phyloP scores from a whole-genome alignment of 2,329 filamentous ascomycete genomes.

The Chrysoporthe deuterocubensis region DNA sequence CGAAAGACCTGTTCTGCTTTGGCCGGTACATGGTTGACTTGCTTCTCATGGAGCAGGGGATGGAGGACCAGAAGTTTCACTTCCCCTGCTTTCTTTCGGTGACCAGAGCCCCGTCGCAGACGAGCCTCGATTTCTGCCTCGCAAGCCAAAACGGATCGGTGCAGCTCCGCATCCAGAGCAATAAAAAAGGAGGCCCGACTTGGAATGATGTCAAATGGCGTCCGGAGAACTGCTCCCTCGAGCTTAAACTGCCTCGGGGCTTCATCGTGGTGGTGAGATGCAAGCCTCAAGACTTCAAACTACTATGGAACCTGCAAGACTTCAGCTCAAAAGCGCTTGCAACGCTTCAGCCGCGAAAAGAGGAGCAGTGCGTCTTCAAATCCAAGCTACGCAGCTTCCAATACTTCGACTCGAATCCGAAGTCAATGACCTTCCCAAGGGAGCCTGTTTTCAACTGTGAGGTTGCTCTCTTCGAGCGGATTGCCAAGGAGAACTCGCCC shows the following conservation, averaged over 20 bases:
- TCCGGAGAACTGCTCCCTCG: constrained; percentile 66
- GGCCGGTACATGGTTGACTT: constrained; percentile 76
- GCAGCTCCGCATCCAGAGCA: constrained; percentile 73
- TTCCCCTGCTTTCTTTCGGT: constrained; percentile 79
- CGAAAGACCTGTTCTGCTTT: constrained; percentile 74
- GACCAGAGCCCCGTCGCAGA: constrained; percentile 69
- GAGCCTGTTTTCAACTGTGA: constrained; percentile 75
- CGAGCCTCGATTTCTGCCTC: constrained; percentile 72
- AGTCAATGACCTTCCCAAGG: constrained; percentile 73
- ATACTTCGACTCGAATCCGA: constrained; percentile 75
- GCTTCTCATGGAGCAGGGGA: constrained; percentile 73
- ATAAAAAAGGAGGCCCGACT: constrained; percentile 68
- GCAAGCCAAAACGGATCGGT: constrained; percentile 80
- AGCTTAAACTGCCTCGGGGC: constrained; percentile 73
- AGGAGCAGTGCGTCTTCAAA: constrained; percentile 73
- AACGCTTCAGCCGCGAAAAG: constrained; percentile 68
- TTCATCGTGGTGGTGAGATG: constrained; percentile 75
- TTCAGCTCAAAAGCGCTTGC: constrained; percentile 78
- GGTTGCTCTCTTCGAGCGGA: constrained; percentile 75
- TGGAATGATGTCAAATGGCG: constrained; percentile 88
- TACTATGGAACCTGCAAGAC: constrained; percentile 82
- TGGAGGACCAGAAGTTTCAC: constrained; percentile 67
- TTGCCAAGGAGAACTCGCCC: constrained; percentile 70
- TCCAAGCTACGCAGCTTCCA: constrained; percentile 74
- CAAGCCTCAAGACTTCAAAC: constrained; percentile 76